Base-by-base conservation (phyloP, 768 basidiomycete species). In the Kockovaella imperatae region DNA sequence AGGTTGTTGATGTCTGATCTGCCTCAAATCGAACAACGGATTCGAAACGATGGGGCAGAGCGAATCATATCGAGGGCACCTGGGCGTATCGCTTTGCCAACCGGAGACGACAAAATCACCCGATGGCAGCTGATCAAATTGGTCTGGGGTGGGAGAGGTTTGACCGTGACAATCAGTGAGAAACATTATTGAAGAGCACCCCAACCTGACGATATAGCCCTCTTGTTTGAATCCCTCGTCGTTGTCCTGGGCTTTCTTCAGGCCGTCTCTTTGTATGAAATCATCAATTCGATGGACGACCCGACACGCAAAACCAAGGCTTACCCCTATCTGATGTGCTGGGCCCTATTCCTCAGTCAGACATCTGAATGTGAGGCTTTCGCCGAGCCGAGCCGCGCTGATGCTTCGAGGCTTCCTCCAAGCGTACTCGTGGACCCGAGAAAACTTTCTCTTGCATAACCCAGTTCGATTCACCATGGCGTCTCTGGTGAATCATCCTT, bases 271-370 rank as follows among this genome's bases (percentile, higher is more conserved):
- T 32, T 61, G 42, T 53, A 60, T 35, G 56, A 69, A 35, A 55
- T 69, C 32, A 59, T 66, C 47, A 11, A 57, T 5, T 51, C 59
- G 3, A 64, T 64, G 39, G 45, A 61, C 11, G 41, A 52, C 11
- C 57, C 56, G 1, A 8, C 25, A 18, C 54, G 44, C 1, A 26
- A 34, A 6, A 60, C 62, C 31, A 61, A 57, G 35, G 40, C 55
- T 14, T 66, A 69, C 42, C 56, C 59, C 0, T 54, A 62, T 42
- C 51, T 69, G 17, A 62, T 69, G 57, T 66, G 61, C 32, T 56
- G 56, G 42, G 56, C 51, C 20, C 45, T 69, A 38, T 54, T 62
- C 21, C 34, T 57, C 15, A 64, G 64, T 5, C 62, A 58, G 35
- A 43, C 54, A 5, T 43, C 52, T 14, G 64, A 63, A 34, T 52